Evolutionary conservation across 495 filamentous ascomycete genomes (phyloP), one percentile per base, ranked within the genome.

Genomic region (Letharia lupina): DNA sequence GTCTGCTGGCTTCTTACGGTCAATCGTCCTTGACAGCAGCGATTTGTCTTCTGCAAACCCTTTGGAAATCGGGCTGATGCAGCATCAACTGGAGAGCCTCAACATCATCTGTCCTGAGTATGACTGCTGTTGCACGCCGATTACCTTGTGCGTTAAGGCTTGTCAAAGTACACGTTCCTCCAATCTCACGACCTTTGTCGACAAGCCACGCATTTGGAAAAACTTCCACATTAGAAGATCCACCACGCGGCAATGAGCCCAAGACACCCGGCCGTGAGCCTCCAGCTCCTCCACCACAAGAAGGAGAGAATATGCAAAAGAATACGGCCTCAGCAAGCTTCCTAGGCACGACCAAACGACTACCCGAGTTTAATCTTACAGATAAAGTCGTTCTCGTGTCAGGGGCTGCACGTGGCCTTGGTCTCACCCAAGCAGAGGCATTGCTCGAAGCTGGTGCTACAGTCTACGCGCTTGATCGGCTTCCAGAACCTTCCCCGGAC

Each of bases 351-450:
- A 70, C 71, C n/a, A 73, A 77, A 56, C 71, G 80, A 54, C 80
- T 93, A 64, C 86, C 89, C 35, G 91, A 95, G 70, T 96, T 95
- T 80, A 87, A 81, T 73, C 82, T 96, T 69, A 81, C 81, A 33
- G 86, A 85, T 73, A 91, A 89, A 71, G 88, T 95, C 11, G 81
- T 95, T 45, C 72, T 89, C 39, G 86, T 96, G 9, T 90, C 89
- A 3, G 91, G 91, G 40, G 91, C 83, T 63, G 91, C 85, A 4
- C 85, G 89, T 66, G 91, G 91, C 1, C 78, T 95, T 23, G 91
- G 91, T 59, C 76, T 96, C 20, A 86, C 85, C 12, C 89, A 92
- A 73, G 87, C 89, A 57, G 86, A 91, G 72, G 90, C 87, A 12
- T 77, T 93, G n/a, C 77, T 93, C 28, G 89, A 91, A 76, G 89